These are phyloP conservation scores for Dactylellina leptospora DNA, from an alignment of 2,329 filamentous ascomycete species.

Conservation along the genomic window DNA sequence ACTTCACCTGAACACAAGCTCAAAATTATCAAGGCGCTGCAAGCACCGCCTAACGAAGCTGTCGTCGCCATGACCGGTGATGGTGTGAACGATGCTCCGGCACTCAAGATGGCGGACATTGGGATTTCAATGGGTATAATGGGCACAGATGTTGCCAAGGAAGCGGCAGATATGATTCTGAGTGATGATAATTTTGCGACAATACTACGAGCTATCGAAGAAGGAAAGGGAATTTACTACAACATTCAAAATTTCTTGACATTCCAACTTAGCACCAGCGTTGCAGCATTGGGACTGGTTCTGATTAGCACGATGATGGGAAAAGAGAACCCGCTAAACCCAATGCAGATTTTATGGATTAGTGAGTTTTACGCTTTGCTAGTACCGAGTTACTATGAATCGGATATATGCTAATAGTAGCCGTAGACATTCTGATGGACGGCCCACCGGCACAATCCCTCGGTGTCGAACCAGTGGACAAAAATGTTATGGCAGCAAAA, in stretches of 20 bases:
- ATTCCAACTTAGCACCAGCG: constrained; percentile 96
- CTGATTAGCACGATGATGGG: constrained; percentile 91
- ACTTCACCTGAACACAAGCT: constrained; percentile 98
- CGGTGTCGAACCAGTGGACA: constrained; percentile 93
- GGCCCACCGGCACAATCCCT: constrained; percentile 96
- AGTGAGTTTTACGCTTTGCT: constrained; percentile 71
- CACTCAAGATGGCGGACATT: constrained; percentile 95
- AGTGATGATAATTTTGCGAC: constrained; percentile 90
- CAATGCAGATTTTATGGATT: constrained; percentile 99
- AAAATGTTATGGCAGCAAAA: constrained; percentile 89
- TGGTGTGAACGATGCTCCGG: constrained; percentile 96
- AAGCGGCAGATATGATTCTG: constrained; percentile 91
- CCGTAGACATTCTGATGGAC: constrained; percentile 96
- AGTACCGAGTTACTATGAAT: background rate
- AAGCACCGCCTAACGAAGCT: constrained; percentile 78
- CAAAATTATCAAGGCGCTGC: constrained; percentile 91
- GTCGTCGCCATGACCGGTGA: constrained; percentile 99
- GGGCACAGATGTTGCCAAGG: constrained; percentile 96
- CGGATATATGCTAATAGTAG: constrained; percentile 54
- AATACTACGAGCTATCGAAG: constrained; percentile 93
- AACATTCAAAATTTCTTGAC: constrained; percentile 99
- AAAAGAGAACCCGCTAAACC: constrained; percentile 93
- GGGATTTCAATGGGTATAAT: constrained; percentile 96
- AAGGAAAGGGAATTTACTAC: constrained; percentile 99
- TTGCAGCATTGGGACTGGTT: constrained; percentile 88